phyloP scores from a whole-genome alignment of 2,329 filamentous ascomycete species.

The Pseudogymnoascus destructans region DNA sequence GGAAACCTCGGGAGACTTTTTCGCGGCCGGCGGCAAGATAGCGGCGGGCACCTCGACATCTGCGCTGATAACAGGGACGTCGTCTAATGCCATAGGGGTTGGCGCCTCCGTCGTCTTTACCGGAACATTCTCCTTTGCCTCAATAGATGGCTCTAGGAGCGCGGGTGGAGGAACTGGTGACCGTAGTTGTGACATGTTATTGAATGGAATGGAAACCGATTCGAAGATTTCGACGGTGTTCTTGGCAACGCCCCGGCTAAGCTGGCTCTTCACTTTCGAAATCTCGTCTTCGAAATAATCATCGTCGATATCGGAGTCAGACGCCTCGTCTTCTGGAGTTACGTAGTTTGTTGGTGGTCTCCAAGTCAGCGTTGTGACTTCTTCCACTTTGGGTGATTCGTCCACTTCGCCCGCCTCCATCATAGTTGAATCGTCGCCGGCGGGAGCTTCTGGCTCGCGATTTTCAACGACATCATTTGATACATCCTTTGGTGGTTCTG shows the following conservation, averaged over 20 bases:
- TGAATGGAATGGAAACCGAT: constrained; percentile 7
- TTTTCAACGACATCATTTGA: neutral
- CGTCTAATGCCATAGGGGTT: neutral
- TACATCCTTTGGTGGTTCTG: neutral
- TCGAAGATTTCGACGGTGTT: neutral
- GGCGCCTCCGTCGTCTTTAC: neutral
- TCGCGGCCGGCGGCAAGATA: neutral
- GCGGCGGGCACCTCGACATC: neutral
- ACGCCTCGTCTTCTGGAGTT: constrained; percentile 15
- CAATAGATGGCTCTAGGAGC: neutral
- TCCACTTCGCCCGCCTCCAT: constrained; percentile 9
- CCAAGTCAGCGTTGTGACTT: neutral
- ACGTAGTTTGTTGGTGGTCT: neutral
- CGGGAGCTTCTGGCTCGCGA: neutral
- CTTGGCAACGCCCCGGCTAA: constrained; percentile 10
- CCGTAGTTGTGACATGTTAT: neutral
- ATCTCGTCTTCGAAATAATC: constrained; percentile 25
- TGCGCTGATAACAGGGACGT: neutral
- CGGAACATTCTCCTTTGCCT: neutral
- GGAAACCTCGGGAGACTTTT: neutral
- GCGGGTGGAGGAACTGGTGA: constrained; percentile 1
- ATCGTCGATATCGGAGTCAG: constrained; percentile 24
- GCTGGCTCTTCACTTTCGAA: constrained; percentile 18
- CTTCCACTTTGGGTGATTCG: constrained; percentile 1
- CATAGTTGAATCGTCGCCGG: neutral